Evolutionary conservation across 495 filamentous ascomycete species (phyloP), one percentile per base, ranked within the genome.

Genomic region (Jackrogersella minutella): DNA sequence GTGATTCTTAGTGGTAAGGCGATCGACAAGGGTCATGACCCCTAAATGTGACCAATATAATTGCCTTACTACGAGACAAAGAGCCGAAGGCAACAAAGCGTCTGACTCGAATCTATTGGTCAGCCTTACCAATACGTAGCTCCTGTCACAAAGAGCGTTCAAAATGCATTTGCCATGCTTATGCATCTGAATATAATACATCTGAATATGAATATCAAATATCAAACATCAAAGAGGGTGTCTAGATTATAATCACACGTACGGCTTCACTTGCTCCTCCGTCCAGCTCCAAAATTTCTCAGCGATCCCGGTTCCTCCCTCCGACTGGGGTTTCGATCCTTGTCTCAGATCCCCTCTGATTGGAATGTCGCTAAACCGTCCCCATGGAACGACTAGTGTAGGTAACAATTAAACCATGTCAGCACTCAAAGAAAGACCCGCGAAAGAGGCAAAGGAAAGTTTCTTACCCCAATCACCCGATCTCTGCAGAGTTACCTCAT

Each of bases 221-320:
- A n/a, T n/a, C n/a, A n/a, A n/a, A n/a, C n/a, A n/a, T n/a, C n/a
- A n/a, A n/a, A 26, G 30, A 54, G n/a, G 19, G 16, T 10, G 37
- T 52, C 30, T 6, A 54, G 21, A 36, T 41, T 10, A 28, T 3
- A 49, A 54, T 69, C 66, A 73, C 37, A 64, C 30, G 40, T 74
- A 74, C 7, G 57, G 50, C 28, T 74, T 73, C 6, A 78, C 73
- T 57, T 81, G 75, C 60, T 79, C 74, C 40, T 79, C 74, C 34
- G 69, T 73, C 79, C 78, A 82, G 16, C 78, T 71, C 74, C 76
- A 80, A 61, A 78, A 82, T 17, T 73, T 70, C 31, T 69, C 63
- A 0, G 72, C 79, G 47, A 77, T 46, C 5, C 77, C 80, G 4
- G 73, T 78, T 2, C 79, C 78, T 10, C 80, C 80, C 52, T 82